Evolutionary conservation across 441 rosid genomes (phyloP).

Genomic region (Syzygium malaccense): DNA sequence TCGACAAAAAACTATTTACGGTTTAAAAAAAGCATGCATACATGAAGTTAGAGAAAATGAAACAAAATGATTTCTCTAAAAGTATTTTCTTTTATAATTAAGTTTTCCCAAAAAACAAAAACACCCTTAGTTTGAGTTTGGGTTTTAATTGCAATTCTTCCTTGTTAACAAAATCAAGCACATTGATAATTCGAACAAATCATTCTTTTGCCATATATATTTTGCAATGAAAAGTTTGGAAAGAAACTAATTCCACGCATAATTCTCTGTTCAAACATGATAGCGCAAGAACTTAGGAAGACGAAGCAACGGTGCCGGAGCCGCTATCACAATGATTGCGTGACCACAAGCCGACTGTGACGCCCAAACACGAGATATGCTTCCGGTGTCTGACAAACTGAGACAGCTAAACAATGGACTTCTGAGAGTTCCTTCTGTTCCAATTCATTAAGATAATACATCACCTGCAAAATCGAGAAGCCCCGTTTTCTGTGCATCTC

Average conservation of each 20-base stretch:
- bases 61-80: neutral
- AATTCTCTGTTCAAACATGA: neutral
- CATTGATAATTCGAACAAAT: neutral
- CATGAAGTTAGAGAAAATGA: too few species aligned
- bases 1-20: too few species aligned
- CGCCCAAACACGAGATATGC: neutral
- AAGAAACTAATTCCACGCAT: neutral
- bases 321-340: neutral
- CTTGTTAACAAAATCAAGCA: neutral
- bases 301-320: neutral
- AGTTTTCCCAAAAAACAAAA: neutral
- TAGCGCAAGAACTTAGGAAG: neutral
- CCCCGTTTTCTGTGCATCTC: neutral
- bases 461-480: neutral
- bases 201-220: neutral
- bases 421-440: neutral
- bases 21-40: too few species aligned
- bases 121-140: too few species aligned
- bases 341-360: neutral
- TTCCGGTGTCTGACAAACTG: neutral
- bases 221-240: neutral
- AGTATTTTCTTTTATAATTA: fast-evolving
- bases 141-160: neutral
- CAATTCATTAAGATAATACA: neutral
- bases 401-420: neutral